Conservation (phyloP, 768 basidiomycete species). For the Kwoniella europaea region DNA sequence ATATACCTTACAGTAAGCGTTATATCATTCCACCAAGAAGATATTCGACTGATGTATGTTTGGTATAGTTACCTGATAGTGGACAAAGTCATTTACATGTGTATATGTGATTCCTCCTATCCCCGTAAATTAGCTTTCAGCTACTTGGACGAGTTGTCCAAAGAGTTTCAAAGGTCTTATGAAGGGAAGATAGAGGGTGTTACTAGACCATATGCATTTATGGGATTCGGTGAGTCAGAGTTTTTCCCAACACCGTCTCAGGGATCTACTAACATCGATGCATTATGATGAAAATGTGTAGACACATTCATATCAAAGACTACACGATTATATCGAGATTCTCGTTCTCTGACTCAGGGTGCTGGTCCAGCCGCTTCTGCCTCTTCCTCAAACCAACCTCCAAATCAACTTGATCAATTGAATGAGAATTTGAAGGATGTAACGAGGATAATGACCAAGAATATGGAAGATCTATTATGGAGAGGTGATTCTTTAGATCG, state of each 20-base stretch:
- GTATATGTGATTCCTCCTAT: conserved; percentile 95
- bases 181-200: conserved; percentile 89
- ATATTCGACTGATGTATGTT: no score
- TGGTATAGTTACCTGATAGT: conserved; percentile 82
- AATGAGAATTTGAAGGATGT: conserved; percentile 98
- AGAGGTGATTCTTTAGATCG: conserved; percentile 95
- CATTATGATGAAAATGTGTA: conserved; percentile 50
- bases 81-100: conserved; percentile 92
- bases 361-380: conserved; percentile 16
- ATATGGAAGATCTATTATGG: conserved; percentile 99
- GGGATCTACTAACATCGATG: neutral
- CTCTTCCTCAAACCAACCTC: conserved; percentile 28
- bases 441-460: conserved; percentile 99
- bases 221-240: conserved; percentile 82
- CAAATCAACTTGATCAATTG: conserved; percentile 77
- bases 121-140: conserved; percentile 96
- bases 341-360: conserved; percentile 66
- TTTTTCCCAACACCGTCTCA: neutral
- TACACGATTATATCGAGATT: conserved; percentile 90
- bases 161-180: conserved; percentile 91
- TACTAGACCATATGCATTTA: conserved; percentile 97
- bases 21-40: no score
- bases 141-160: conserved; percentile 93
- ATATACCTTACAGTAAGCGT: conserved; percentile 97
- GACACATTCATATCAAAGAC: conserved; percentile 99